These are phyloP conservation scores for Dipodascus albidus DNA, from an alignment of 805 yeast species.

Conservation along the genomic window DNA sequence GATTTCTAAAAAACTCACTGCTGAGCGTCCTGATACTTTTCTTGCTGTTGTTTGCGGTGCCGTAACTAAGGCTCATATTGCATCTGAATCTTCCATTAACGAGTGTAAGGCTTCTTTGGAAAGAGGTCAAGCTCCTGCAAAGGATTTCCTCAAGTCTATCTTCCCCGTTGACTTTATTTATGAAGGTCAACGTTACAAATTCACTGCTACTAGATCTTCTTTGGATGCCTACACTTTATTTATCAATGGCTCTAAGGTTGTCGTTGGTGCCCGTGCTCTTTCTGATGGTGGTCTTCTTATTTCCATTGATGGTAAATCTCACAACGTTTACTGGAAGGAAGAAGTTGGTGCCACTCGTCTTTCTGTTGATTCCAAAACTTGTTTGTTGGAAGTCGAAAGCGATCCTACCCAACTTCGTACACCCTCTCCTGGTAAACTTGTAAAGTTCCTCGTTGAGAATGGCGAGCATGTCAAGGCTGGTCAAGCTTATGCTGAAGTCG, in stretches of 20 bases:
- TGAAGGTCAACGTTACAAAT: slow-evolving; percentile 85
- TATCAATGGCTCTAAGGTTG: slow-evolving; percentile 85
- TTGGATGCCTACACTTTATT: slow-evolving; percentile 76
- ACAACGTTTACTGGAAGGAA: slow-evolving; percentile 94
- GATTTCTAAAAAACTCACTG: slow-evolving; percentile 85
- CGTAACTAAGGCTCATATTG: slow-evolving; percentile 84
- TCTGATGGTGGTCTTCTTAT: slow-evolving; percentile 91
- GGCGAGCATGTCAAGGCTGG: slow-evolving; percentile 91
- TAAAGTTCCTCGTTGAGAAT: slow-evolving; percentile 82
- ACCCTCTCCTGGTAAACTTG: slow-evolving; percentile 97
- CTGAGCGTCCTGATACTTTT: slow-evolving; percentile 89
- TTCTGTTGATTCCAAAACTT: slow-evolving; percentile 91
- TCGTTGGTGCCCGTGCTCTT: slow-evolving; percentile 76
- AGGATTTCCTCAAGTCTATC: slow-evolving; percentile 69
- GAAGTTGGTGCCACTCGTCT: slow-evolving; percentile 92
- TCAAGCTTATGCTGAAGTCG: slow-evolving; percentile 95
- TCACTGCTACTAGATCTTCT: slow-evolving; percentile 91
- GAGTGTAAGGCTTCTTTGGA: slow-evolving; percentile 71
- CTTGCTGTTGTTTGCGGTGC: slow-evolving; percentile 96
- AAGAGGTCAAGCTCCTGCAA: slow-evolving; percentile 90
- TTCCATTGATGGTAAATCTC: slow-evolving; percentile 85
- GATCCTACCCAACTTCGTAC: slow-evolving; percentile 98
- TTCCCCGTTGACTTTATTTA: slow-evolving; percentile 92
- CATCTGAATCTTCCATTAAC: slow-evolving; percentile 54
- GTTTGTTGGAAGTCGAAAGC: slow-evolving; percentile 86